Percentiles rank a stretch among this genome's conserved stretches.
Conservation (phyloP, 1,139 yeast genomes). For the Yamadazyma epiphylla region DNA sequence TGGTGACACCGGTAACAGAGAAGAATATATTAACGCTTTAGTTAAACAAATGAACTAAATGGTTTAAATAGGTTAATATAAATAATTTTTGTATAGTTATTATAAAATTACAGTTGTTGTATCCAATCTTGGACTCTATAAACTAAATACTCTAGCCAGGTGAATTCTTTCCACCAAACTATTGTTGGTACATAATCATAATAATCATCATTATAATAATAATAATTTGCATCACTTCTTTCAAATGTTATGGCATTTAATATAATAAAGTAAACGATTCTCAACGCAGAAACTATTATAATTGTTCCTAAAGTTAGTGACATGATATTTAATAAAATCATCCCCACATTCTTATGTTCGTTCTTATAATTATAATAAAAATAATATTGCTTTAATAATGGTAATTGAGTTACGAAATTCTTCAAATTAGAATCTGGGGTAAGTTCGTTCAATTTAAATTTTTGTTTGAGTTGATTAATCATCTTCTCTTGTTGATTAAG, state of each 20-base stretch:
- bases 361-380: slow-evolving; percentile 24
- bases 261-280: slow-evolving; percentile 8
- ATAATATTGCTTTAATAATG: slow-evolving; percentile 31
- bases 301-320: slow-evolving; percentile 21
- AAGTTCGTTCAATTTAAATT: slow-evolving; percentile 13
- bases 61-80: slow-evolving; percentile 1
- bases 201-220: slow-evolving; percentile 20
- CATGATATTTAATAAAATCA: slow-evolving; percentile 18
- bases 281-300: slow-evolving; percentile 10
- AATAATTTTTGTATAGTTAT: too few relatives aligned
- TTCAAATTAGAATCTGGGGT: slow-evolving; percentile 2
- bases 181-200: slow-evolving; percentile 14
- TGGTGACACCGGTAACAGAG: slow-evolving; percentile 99
- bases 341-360: slow-evolving; percentile 18
- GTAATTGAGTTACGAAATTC: too few relatives aligned
- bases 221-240: neutral
- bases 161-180: slow-evolving; percentile 34
- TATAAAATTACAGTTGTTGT: slow-evolving; percentile 4
- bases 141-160: slow-evolving; percentile 28
- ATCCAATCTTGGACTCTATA: slow-evolving; percentile 20
- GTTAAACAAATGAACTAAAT: slow-evolving; percentile 93
- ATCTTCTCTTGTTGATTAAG: slow-evolving; percentile 21
- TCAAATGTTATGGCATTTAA: slow-evolving; percentile 1
- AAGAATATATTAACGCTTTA: slow-evolving; percentile 95
- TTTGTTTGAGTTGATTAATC: slow-evolving; percentile 17